phyloP scores from a whole-genome alignment of 2,329 filamentous ascomycete species.

The Ceratocystis papillata region DNA sequence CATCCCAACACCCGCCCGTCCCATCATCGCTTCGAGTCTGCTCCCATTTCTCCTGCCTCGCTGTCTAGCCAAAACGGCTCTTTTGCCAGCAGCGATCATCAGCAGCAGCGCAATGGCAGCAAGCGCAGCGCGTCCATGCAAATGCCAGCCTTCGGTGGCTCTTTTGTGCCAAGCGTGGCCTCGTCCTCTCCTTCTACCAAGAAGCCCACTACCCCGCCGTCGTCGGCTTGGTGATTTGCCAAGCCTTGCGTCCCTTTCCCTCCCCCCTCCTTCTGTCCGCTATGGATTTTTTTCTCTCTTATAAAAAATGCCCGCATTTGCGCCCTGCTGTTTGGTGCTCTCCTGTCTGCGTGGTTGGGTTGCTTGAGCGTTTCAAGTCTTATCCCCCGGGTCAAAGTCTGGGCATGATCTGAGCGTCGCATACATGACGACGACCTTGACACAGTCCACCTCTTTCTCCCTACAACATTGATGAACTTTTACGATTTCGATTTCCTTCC shows the following conservation, averaged over 20 bases:
- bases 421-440: neutral
- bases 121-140: slow-evolving; percentile 20
- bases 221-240: slow-evolving; percentile 2
- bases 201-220: slow-evolving; percentile 12
- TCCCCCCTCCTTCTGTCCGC: too few relatives aligned
- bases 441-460: neutral
- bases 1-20: neutral
- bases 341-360: neutral
- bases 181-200: slow-evolving; percentile 1
- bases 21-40: slow-evolving; percentile 19
- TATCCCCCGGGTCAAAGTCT: neutral
- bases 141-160: slow-evolving; percentile 22
- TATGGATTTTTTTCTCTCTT: neutral
- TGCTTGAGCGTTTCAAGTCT: neutral
- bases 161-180: neutral
- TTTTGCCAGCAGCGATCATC: slow-evolving; percentile 8
- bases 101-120: neutral
- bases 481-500: slow-evolving; percentile 2
- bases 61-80: slow-evolving; percentile 8
- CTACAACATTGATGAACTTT: slow-evolving; percentile 7
- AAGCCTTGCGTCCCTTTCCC: neutral
- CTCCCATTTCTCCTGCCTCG: slow-evolving; percentile 12
- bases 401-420: neutral
- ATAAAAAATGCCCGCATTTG: neutral
- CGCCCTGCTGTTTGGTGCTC: neutral